Evolutionary conservation across 441 rosid genomes (phyloP).

Genomic region (Corymbia calophylla): DNA sequence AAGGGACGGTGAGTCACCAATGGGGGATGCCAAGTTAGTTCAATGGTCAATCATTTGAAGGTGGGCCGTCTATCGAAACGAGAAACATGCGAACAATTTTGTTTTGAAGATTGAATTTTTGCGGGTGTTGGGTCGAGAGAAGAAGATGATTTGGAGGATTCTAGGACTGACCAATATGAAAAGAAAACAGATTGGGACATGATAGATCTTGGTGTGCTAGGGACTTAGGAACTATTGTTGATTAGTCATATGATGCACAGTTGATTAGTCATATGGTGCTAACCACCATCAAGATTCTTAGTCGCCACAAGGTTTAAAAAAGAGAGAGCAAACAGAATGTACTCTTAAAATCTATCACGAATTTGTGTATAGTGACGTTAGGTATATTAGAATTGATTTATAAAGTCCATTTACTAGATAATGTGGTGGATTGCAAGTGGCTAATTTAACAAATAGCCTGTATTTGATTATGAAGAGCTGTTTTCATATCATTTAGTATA

Average conservation of each 20-base stretch:
- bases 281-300: neutral
- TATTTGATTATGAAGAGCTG: neutral
- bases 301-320: neutral
- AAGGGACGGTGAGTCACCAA: neutral
- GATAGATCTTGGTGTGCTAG: neutral
- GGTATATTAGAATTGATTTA: neutral
- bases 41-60: neutral
- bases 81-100: neutral
- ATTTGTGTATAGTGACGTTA: neutral
- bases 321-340: neutral
- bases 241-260: neutral
- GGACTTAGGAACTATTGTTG: neutral
- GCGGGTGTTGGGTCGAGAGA: neutral
- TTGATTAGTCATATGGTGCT: neutral
- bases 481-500: neutral
- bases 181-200: neutral
- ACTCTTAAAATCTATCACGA: neutral
- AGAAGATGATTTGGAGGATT: neutral
- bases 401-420: neutral
- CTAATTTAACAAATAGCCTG: neutral
- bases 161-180: neutral
- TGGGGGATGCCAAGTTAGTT: neutral
- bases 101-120: neutral
- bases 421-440: neutral
- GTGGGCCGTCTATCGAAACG: neutral